Evolutionary conservation across 371 early-diverging fungal genomes (phyloP), one percentile per base, ranked within the genome.

Genomic region (Zychaea mexicana): DNA sequence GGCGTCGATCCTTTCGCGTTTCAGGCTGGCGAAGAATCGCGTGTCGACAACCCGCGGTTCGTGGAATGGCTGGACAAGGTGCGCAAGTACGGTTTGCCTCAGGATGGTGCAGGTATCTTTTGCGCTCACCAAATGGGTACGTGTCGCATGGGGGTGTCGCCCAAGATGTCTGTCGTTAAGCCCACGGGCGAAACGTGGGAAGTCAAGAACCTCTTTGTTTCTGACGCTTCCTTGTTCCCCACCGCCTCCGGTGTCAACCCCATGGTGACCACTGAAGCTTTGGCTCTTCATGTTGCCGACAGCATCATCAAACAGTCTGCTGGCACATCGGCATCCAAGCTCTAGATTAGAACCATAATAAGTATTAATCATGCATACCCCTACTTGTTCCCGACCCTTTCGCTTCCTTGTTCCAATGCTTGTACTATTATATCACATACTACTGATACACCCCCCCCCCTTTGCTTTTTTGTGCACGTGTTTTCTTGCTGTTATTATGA

Each of bases 131-230:
- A 89, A 63, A 89, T 89, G 88, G 83, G 88, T 49, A 69, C 86
- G 10, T 85, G 87, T 63, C 85, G 92, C 10, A 90, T 94, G 91
- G 89, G 87, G 15, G 69, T 70, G 22, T 73, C 78, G 32, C 83
- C 89, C 49, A 70, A 71, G 39, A 61, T 61, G 0, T 87, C 89
- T 7, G 94, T 79, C 17, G 75, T 85, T 10, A 86, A 90, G 57
- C 90, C 92, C 3, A 83, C 79, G 0, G 94, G 94, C 3, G 86
- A 91, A 65, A 85, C 88, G 5, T 92, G 88, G 87, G 94, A 91
- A 67, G 82, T 89, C 58, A 81, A 89, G 69, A 74, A 85, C 30
- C 72, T 93, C 32, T 94, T 81, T 65, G 88, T 94, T 7, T 84
- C 86, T 13, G 94, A 94, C 69, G 88, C 91, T 0, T 85, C 85